phyloP scores from a whole-genome alignment of 768 basidiomycete genomes.

The Tephrocybe sp. region DNA sequence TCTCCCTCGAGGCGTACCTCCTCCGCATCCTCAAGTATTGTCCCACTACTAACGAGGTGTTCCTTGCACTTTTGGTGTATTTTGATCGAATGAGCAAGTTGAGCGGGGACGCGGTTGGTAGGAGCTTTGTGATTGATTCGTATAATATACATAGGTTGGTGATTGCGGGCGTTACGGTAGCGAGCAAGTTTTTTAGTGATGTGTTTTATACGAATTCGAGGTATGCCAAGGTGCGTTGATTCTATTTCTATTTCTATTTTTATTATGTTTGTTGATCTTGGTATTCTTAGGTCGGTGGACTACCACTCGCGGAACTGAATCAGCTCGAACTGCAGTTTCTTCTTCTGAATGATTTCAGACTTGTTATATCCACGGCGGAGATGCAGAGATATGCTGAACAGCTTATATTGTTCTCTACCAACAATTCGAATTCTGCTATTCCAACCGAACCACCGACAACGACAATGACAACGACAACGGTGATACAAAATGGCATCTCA shows the following conservation, averaged over 20 bases:
- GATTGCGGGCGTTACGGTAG: constrained; percentile 98
- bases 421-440: constrained; percentile 15
- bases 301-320: constrained; percentile 90
- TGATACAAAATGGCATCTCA: too few relatives aligned
- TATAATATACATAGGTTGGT: constrained; percentile 96
- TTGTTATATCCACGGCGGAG: constrained; percentile 84
- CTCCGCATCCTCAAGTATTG: constrained; percentile 97
- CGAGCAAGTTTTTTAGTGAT: constrained; percentile 97
- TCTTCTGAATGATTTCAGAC: constrained; percentile 90
- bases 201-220: constrained; percentile 99
- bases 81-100: constrained; percentile 92
- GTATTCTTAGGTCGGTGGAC: constrained; percentile 94
- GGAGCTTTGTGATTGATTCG: constrained; percentile 88
- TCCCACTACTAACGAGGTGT: constrained; percentile 97
- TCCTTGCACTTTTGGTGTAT: constrained; percentile 90
- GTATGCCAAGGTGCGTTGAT: constrained; percentile 85
- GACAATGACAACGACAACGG: too few relatives aligned
- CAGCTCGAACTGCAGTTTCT: constrained; percentile 97
- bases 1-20: constrained; percentile 92
- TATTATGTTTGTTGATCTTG: neutral
- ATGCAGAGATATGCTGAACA: constrained; percentile 96
- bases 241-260: constrained; percentile 8
- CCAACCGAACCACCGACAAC: neutral
- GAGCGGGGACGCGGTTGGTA: constrained; percentile 45
- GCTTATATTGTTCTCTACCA: constrained; percentile 64